Evolutionary conservation across 768 basidiomycete genomes (phyloP), one percentile per base, ranked within the genome.

Genomic region (Leucogyrophana mollusca): DNA sequence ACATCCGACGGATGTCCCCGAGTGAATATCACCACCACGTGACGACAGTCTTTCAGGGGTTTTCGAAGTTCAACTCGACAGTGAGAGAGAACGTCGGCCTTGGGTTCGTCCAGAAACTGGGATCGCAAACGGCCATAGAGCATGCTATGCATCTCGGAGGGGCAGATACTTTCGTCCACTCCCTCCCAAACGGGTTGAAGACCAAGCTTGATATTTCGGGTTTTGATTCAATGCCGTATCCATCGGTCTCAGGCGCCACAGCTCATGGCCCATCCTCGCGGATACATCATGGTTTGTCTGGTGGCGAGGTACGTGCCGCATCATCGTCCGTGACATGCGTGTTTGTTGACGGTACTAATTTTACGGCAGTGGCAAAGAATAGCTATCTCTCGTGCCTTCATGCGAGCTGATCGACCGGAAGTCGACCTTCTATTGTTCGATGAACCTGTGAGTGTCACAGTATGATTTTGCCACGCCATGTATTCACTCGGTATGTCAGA

Each of bases 71-170:
- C 61, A 83, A 80, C 56, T 76, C 83, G 4, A 83, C 89, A 0
- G 74, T 91, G 14, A 74, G 82, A 51, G 88, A 92, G 61, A 94
- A 94, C 59, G 82, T 92, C 22, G 92, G 91, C n/a, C 68, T 94
- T 3, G 91, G 92, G 16, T 79, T 76, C 55, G 78, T 93, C 16
- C 77, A 78, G 11, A 77, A 81, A 54, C 64, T 92, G 51, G 68
- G 73, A 27, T 76, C 79, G 42, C 73, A 74, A 13, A 66, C 71
- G 3, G 78, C 80, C 9, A 72, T 94, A 45, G 71, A 78, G 49
- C 66, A 69, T 16, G 90, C 91, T n/a, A 66, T 92, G 33, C 72
- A 72, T 37, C 72, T 87, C 25, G 90, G 87, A 18, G 85, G 86
- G 39, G 90, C 87, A 13, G 80, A 80, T 42, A 66, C 67, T 13